Conservation (phyloP, 2,329 filamentous ascomycete species). For the Elsinoe necatrix region DNA sequence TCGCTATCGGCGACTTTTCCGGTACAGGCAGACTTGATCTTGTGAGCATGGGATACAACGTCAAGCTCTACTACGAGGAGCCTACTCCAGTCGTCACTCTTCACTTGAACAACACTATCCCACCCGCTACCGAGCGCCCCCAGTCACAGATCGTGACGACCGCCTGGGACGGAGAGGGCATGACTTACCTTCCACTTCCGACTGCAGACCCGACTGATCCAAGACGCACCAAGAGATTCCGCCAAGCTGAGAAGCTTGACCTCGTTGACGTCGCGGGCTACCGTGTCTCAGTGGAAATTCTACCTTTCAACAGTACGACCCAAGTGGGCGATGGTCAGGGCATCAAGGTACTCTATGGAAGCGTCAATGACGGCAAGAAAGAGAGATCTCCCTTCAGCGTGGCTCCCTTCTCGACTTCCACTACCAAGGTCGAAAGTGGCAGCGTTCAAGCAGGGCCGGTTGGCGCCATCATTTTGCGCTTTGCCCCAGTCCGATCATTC, state of each 20-base stretch:
- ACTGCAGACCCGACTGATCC: not conserved
- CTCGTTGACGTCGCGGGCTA: constrained; percentile 9
- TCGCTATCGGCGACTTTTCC: constrained; percentile 12
- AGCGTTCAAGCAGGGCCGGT: constrained; percentile 4
- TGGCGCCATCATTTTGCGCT: constrained; percentile 6
- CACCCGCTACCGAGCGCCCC: not conserved
- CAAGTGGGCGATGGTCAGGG: not conserved
- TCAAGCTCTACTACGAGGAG: constrained; percentile 14
- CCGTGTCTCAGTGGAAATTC: constrained; percentile 10
- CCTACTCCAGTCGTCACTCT: constrained; percentile 6
- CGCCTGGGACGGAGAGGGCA: constrained; percentile 4
- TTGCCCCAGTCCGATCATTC: constrained; percentile 6
- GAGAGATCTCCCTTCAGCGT: constrained; percentile 10
- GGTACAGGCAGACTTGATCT: constrained; percentile 12
- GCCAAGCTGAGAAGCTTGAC: constrained; percentile 11
- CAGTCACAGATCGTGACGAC: constrained; percentile 6
- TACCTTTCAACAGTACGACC: constrained; percentile 3
- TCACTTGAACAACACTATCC: constrained; percentile 11
- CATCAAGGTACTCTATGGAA: constrained; percentile 13
- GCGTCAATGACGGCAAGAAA: constrained; percentile 10
- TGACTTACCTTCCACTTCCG: constrained; percentile 11
- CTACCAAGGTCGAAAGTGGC: constrained; percentile 1
- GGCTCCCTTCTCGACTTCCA: constrained; percentile 5
- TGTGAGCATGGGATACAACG: constrained; percentile 14
- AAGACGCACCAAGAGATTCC: constrained; percentile 11